A percentile compares a stretch with the other conserved stretches of the same genome.
Conservation (phyloP, 2,329 filamentous ascomycete species). For the Fusarium xylarioides region DNA sequence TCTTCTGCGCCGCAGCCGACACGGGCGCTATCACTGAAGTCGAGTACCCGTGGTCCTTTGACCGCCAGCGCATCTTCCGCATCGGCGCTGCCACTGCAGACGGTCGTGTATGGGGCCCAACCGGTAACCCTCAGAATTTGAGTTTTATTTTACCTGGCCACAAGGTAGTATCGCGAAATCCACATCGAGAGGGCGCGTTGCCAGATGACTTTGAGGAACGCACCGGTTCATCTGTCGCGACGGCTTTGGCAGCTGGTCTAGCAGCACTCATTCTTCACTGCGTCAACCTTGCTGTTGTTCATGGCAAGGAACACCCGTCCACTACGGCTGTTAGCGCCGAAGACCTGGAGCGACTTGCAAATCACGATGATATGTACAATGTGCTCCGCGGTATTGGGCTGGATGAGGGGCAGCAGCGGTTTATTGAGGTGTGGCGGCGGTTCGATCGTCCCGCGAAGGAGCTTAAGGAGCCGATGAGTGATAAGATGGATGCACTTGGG, state of each 20-base stretch:
- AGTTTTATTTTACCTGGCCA: constrained; percentile 9
- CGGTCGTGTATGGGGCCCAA: neutral
- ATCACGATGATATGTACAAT: neutral
- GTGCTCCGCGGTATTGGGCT: neutral
- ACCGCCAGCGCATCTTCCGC: neutral
- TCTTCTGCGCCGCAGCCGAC: neutral
- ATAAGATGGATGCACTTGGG: neutral
- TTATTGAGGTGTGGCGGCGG: neutral
- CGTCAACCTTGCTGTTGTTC: neutral
- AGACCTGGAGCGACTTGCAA: neutral
- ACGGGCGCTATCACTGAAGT: neutral
- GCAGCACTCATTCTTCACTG: constrained; percentile 38
- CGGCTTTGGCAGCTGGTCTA: constrained; percentile 43
- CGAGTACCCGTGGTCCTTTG: constrained; percentile 1
- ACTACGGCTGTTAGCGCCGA: neutral
- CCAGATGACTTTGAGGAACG: constrained; percentile 5
- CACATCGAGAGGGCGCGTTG: neutral
- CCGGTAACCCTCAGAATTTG: neutral
- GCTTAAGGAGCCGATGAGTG: neutral
- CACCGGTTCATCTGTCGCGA: constrained; percentile 39
- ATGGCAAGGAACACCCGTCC: neutral
- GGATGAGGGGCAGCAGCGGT: neutral
- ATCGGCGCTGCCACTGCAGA: constrained; percentile 15
- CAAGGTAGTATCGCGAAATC: neutral
- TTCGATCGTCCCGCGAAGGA: neutral